Base-by-base conservation (phyloP, 2,329 filamentous ascomycete genomes). In the Fusarium mexicanum region DNA sequence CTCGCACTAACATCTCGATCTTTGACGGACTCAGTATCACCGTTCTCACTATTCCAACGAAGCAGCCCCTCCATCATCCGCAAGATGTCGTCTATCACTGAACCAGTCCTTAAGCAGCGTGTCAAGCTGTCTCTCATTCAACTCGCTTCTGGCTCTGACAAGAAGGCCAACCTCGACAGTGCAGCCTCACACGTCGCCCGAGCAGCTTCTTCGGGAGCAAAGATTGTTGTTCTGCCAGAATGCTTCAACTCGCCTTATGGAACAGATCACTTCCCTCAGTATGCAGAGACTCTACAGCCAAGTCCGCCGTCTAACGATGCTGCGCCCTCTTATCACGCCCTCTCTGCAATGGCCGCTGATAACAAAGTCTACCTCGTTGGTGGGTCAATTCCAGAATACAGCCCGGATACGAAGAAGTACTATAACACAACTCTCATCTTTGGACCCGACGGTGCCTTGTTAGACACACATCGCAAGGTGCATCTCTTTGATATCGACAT, bases 161-260 rank as follows among this genome's bases (percentile, higher is more conserved):
- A 99, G 86, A 81, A 91, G 17, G 88, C 89, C 75, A 99, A 99
- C 84, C 94, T 99, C 72, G 81, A 88, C 29, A 92, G 92, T 81
- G 96, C 96, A 18, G 92, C 93, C 65, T 87, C 88, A 48, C 95
- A 96, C 81, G 95, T 98, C 67, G 89, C 94, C 72, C 91, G 94
- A 82, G 96, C 96, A 10, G 92, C 94, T 31, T 83, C 86, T 33
- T 86, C 86, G 8, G 96, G 96, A 76, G 94, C 96, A 69, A 91
- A 93, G 65, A 91, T 99, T 68, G 92, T 98, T 74, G 94, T 98
- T 40, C 90, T 99, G 24, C 96, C 96, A 41, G 96, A 99, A 86
- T 99, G 96, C 88, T 99, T 99, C 91, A 99, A 99, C 87, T 97
- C 94, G 47, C 96, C 96, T 14, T 99, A 99, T 84, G 96, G 96